phyloP scores from a whole-genome alignment of 2,329 filamentous ascomycete species.

The Pseudocercospora musae region DNA sequence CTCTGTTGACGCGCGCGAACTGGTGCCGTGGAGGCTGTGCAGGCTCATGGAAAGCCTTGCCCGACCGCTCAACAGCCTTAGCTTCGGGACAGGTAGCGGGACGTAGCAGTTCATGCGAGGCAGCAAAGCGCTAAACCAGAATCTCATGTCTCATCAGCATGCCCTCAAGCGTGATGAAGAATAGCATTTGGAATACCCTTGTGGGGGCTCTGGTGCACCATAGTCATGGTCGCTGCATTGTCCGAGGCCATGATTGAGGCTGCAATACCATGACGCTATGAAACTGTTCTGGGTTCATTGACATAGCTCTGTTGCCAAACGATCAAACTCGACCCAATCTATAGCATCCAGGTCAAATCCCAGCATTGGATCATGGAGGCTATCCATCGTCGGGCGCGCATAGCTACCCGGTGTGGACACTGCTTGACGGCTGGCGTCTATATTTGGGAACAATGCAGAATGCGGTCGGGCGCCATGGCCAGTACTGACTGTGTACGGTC shows the following conservation, averaged over 20 bases:
- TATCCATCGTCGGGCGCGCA: conserved; percentile 7
- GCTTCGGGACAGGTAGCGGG: no score
- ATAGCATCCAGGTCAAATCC: conserved; percentile 26
- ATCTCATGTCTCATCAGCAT: no score
- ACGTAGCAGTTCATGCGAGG: no score
- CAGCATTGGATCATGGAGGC: conserved; percentile 16
- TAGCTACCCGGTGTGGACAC: conserved; percentile 1
- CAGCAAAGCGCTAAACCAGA: no score
- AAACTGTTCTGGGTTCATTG: not conserved
- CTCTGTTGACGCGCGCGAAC: conserved; percentile 22
- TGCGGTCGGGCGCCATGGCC: conserved; percentile 10
- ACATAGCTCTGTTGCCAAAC: conserved; percentile 26
- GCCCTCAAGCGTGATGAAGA: no score
- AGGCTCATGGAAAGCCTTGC: not conserved
- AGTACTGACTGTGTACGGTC: conserved; percentile 6
- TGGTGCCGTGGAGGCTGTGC: conserved; percentile 9
- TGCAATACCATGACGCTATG: no score
- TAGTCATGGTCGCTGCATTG: not conserved
- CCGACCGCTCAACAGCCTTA: no score
- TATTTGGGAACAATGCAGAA: conserved; percentile 11
- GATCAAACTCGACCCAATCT: conserved; percentile 30
- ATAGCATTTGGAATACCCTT: not conserved
- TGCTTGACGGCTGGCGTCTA: conserved; percentile 8
- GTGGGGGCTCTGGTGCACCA: not conserved
- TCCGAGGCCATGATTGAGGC: not conserved